Conservation (phyloP, 352 stramenopile species). For the Elongisporangium prolatum region DNA sequence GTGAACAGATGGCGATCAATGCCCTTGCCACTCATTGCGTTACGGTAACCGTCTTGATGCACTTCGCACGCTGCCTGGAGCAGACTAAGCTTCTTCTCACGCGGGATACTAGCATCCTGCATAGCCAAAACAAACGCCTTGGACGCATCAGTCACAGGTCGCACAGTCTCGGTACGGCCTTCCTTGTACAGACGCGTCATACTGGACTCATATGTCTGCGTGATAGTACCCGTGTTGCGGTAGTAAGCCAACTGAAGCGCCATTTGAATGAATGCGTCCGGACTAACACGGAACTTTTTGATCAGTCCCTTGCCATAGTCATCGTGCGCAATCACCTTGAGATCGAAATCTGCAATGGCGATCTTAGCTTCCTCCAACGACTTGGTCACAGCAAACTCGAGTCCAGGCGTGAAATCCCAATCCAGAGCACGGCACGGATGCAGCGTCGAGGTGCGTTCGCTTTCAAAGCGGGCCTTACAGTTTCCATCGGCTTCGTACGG, state of each 20-base stretch:
- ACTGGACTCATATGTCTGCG: constrained; percentile 96
- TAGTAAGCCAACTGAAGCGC: constrained; percentile 96
- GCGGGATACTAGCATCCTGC: constrained; percentile 57
- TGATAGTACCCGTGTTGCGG: constrained; percentile 89
- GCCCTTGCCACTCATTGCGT: constrained; percentile 87
- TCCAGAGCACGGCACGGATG: constrained; percentile 42
- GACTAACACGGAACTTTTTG: constrained; percentile 92
- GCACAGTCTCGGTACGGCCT: constrained; percentile 93
- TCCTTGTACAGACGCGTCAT: constrained; percentile 96
- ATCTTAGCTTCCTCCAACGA: constrained; percentile 43
- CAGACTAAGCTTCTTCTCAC: constrained; percentile 76
- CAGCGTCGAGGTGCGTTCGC: constrained; percentile 41
- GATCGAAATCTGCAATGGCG: constrained; percentile 86
- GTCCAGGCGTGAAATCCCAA: constrained; percentile 56
- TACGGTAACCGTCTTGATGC: constrained; percentile 91
- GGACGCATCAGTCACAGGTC: constrained; percentile 86
- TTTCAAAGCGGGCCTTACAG: constrained; percentile 15
- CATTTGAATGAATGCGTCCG: constrained; percentile 96
- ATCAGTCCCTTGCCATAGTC: constrained; percentile 87
- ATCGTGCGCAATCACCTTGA: constrained; percentile 85
- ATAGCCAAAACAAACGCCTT: constrained; percentile 90
- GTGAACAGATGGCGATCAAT: constrained; percentile 96
- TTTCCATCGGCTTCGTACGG: constrained; percentile 53
- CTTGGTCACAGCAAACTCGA: constrained; percentile 51
- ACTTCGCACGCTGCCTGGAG: constrained; percentile 83